Evolutionary conservation across 352 stramenopile genomes (phyloP), one percentile per base, ranked within the genome.

Genomic region (Nothophytophthora sp.): DNA sequence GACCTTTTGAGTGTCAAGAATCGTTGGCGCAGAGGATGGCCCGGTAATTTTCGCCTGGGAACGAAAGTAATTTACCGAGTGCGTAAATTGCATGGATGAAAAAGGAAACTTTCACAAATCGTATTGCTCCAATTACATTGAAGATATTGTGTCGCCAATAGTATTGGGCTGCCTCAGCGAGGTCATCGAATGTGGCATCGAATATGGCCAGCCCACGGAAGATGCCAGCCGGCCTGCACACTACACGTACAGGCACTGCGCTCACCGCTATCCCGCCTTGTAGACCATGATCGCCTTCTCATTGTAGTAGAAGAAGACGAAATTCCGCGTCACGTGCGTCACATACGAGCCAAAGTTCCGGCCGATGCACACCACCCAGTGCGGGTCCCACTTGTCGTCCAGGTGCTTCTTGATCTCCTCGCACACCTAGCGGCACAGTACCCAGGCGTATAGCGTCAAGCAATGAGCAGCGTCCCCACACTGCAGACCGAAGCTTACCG

Each of bases 331-430:
- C 45, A 98, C 89, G 70, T 98, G 92, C 18, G 89, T 97, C 25
- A 97, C 91, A 49, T 96, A 95, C 29, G 87, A 97, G 39, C 92
- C 92, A 47, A 98, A 98, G 59, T 96, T 96, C 28, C 86, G 74
- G 2, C 92, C 92, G 39, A 97, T 95, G 48, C 81, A 92, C 13
- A 95, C 81, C 25, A 92, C 76, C 85, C 85, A 95, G 35, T 91
- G 67, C 22, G 81, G 81, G 22, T 93, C 81, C 85, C 85, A 95
- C 15, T 56, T 60, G 37, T 78, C 66, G 40, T 94, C 85, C 55
- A 95, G 37, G 32, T 92, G 81, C 40, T 73, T 65, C 47, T 91
- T 88, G 50, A 95, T 77, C 45, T 92, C 78, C 50, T 94, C 81
- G 46, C 81, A 92, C 1, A 90, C 82, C 79, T 88, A 41, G 0